Conservation (phyloP, 1,284 basidiomycete species). For the Singerocomus inundabilis region DNA sequence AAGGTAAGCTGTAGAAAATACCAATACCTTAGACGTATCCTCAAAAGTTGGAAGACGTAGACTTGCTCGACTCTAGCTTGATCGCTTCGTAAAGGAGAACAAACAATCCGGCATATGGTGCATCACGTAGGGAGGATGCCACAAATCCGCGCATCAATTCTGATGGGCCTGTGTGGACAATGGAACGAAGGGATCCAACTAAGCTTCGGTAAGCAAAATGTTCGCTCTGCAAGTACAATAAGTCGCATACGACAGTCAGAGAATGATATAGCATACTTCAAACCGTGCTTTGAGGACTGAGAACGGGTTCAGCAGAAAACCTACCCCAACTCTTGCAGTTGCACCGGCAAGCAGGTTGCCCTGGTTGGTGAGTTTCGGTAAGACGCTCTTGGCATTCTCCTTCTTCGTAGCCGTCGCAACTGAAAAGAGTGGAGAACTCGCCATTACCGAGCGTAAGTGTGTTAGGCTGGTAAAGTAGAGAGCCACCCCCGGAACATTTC, state of each 20-base stretch:
- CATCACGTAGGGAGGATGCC: slow-evolving; percentile 90
- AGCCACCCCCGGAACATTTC: slow-evolving; percentile 92
- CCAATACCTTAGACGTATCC: slow-evolving; percentile 5
- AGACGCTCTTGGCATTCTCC: slow-evolving; percentile 47
- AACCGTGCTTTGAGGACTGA: slow-evolving; percentile 94
- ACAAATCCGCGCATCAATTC: slow-evolving; percentile 88
- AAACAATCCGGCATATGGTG: slow-evolving; percentile 95
- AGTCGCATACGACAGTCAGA: not conserved
- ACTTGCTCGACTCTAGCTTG: slow-evolving; percentile 68
- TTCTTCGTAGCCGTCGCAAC: slow-evolving; percentile 28
- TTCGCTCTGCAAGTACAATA: slow-evolving; percentile 57
- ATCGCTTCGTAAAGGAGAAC: slow-evolving; percentile 88
- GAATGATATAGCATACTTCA: slow-evolving; percentile 59
- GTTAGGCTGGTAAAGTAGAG: slow-evolving; percentile 88
- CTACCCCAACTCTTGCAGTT: slow-evolving; percentile 80
- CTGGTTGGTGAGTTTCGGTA: slow-evolving; percentile 73
- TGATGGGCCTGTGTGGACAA: slow-evolving; percentile 71
- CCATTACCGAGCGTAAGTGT: slow-evolving; percentile 71
- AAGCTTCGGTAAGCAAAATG: slow-evolving; percentile 75
- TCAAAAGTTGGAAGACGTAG: not conserved
- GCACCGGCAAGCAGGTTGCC: slow-evolving; percentile 93
- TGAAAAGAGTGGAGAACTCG: slow-evolving; percentile 63
- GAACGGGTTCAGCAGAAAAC: slow-evolving; percentile 89
- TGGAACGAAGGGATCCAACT: slow-evolving; percentile 55
- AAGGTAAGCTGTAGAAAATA: slow-evolving; percentile 27